These are phyloP conservation scores for Rhodocollybia butyracea DNA, from an alignment of 768 basidiomycete species.

Conservation along the genomic window DNA sequence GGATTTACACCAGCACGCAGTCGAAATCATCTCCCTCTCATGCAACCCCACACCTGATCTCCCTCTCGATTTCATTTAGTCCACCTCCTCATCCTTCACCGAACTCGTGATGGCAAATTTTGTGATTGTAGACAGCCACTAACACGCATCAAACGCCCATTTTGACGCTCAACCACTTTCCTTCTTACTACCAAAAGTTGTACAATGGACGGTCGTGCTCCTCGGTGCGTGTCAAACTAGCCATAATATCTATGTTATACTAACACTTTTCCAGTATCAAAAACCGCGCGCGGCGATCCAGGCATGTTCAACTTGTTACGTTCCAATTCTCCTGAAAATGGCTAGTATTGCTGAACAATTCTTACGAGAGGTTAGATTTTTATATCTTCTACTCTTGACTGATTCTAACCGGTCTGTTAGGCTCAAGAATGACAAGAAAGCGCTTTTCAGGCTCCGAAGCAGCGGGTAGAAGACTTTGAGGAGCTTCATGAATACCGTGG, in stretches of 20 bases:
- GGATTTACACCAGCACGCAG: conserved; percentile 78
- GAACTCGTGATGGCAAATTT: no score
- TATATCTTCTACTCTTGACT: background rate
- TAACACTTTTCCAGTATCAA: conserved; percentile 62
- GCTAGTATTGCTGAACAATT: conserved; percentile 87
- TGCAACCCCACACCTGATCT: conserved; percentile 96
- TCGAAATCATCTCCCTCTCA: conserved; percentile 79
- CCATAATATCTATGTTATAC: background rate
- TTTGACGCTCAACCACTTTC: no score
- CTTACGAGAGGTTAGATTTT: conserved; percentile 74
- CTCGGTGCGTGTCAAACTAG: conserved; percentile 64
- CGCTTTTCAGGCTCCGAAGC: conserved; percentile 86
- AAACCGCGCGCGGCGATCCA: conserved; percentile 92
- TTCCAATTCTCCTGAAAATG: conserved; percentile 9
- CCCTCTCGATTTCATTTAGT: conserved; percentile 93
- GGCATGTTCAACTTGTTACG: conserved; percentile 36
- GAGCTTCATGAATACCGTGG: conserved; percentile 87
- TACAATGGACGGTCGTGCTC: conserved; percentile 78
- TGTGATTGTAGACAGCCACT: no score
- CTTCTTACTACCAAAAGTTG: no score
- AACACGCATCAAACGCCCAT: no score
- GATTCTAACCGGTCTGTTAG: conserved; percentile 32
- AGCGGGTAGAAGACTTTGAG: conserved; percentile 96
- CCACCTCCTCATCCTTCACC: conserved; percentile 67
- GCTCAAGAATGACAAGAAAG: conserved; percentile 98